These are phyloP conservation scores for Tricholoma terreum DNA, from an alignment of 768 basidiomycete species.

Conservation along the genomic window DNA sequence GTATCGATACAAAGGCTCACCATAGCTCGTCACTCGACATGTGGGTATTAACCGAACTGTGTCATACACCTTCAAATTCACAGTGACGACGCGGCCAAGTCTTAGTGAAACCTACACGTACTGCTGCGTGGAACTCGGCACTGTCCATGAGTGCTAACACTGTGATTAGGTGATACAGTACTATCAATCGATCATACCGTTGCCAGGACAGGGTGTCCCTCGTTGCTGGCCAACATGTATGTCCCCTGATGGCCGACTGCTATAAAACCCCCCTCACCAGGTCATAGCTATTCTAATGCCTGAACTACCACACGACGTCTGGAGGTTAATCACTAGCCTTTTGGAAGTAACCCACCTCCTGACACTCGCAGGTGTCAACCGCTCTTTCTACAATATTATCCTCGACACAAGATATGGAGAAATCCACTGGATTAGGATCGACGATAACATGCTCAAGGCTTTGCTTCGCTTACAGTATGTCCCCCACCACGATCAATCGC, in stretches of 20 bases:
- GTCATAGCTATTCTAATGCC: constrained; percentile 4
- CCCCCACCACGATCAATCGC: background rate
- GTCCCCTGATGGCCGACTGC: too few species aligned
- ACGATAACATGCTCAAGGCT: constrained; percentile 21
- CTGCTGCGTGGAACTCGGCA: constrained; percentile 62
- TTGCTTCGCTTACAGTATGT: constrained; percentile 31
- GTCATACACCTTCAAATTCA: constrained; percentile 58
- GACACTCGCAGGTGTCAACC: constrained; percentile 30
- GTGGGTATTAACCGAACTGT: constrained; percentile 67
- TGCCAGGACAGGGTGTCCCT: too few species aligned
- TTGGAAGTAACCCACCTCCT: constrained; percentile 11
- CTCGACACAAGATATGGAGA: constrained; percentile 29
- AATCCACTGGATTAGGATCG: constrained; percentile 31
- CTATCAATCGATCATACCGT: too few species aligned
- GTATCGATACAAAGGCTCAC: constrained; percentile 32
- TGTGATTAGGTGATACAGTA: too few species aligned
- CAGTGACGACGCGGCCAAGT: background rate
- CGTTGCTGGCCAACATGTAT: too few species aligned
- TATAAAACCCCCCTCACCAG: too few species aligned
- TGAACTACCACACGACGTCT: constrained; percentile 32
- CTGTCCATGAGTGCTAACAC: constrained; percentile 48
- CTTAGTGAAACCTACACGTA: constrained; percentile 25
- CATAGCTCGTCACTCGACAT: constrained; percentile 72
- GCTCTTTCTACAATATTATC: constrained; percentile 29
- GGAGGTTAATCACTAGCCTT: constrained; percentile 27